Evolutionary conservation across 1,139 yeast species (phyloP).

Genomic region (Hemisphaericaspora xylofermentans): DNA sequence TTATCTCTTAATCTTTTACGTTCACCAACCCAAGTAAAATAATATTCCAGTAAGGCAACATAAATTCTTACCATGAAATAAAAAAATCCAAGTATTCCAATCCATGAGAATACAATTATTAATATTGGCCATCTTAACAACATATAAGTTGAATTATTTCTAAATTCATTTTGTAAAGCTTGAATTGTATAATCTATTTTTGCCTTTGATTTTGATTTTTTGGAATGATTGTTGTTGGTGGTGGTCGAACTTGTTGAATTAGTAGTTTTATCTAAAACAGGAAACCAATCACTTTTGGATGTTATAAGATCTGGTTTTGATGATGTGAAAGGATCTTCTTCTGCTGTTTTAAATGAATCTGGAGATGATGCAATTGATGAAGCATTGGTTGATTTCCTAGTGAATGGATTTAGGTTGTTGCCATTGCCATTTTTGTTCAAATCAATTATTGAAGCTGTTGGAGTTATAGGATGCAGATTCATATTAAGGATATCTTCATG

Average conservation of each 20-base stretch:
- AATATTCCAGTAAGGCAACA: conserved; percentile 63
- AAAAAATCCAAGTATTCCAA: conserved; percentile 44
- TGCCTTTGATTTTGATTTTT: conserved; percentile 3
- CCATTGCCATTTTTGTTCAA: no score
- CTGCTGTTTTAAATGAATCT: neutral
- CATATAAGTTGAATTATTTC: conserved; percentile 49
- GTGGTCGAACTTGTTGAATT: conserved; percentile 4
- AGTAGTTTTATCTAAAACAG: conserved; percentile 34
- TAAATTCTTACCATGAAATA: conserved; percentile 58
- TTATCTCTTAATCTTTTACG: conserved; percentile 49
- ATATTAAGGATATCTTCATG: no score
- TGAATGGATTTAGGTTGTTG: no score
- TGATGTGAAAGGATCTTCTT: neutral
- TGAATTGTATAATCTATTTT: conserved; percentile 13
- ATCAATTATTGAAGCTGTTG: neutral
- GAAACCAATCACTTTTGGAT: conserved; percentile 71
- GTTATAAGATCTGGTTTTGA: conserved; percentile 39
- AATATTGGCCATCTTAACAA: conserved; percentile 68
- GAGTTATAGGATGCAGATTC: neutral
- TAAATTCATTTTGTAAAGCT: conserved; percentile 40
- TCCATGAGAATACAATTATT: conserved; percentile 53
- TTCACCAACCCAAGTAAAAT: conserved; percentile 59
- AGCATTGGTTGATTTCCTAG: no score
- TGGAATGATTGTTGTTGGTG: neutral
- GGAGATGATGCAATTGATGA: no score